Percentiles rank a stretch among this genome's conserved stretches.
These are phyloP conservation scores for Conticribra guillardii DNA, from an alignment of 108 stramenopile species.

Conservation along the genomic window DNA sequence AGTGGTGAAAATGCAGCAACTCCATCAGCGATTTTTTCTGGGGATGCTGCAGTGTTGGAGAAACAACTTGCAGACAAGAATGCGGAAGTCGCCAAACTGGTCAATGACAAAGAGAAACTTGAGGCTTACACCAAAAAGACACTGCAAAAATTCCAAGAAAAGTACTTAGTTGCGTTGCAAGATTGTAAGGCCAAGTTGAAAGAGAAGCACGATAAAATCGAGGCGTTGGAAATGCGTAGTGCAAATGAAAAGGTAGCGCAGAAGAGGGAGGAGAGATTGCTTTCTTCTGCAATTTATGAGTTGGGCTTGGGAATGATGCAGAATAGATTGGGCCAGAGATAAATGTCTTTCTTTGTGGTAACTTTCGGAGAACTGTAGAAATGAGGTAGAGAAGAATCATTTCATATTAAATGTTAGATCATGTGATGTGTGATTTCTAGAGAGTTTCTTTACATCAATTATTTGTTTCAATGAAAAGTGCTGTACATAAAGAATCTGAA, in stretches of 20 bases:
- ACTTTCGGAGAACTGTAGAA: background rate
- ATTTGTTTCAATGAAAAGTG: too few relatives aligned
- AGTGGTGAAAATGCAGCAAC: constrained; percentile 25
- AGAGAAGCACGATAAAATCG: constrained; percentile 81
- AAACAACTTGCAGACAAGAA: constrained; percentile 71
- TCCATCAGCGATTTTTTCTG: constrained; percentile 29
- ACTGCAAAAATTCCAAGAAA: constrained; percentile 92
- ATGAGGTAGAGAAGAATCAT: too few relatives aligned
- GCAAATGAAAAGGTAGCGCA: constrained; percentile 84
- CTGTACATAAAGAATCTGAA: too few relatives aligned
- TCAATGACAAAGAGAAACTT: constrained; percentile 90
- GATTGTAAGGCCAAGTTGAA: constrained; percentile 92
- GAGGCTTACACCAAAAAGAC: constrained; percentile 94
- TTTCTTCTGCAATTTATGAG: constrained; percentile 92
- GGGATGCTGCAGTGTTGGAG: constrained; percentile 48
- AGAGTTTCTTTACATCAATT: too few relatives aligned
- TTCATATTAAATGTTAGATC: too few relatives aligned
- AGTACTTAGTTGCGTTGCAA: constrained; percentile 91
- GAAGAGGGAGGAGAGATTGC: constrained; percentile 88
- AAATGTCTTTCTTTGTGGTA: background rate
- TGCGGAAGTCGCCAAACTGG: constrained; percentile 80
- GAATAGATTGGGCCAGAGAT: constrained; percentile 52
- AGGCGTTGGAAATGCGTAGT: constrained; percentile 59
- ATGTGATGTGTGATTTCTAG: too few relatives aligned
- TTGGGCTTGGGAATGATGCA: constrained; percentile 92